Base-by-base conservation (phyloP, 306 rosid genomes). In the Prunus fruticosa region DNA sequence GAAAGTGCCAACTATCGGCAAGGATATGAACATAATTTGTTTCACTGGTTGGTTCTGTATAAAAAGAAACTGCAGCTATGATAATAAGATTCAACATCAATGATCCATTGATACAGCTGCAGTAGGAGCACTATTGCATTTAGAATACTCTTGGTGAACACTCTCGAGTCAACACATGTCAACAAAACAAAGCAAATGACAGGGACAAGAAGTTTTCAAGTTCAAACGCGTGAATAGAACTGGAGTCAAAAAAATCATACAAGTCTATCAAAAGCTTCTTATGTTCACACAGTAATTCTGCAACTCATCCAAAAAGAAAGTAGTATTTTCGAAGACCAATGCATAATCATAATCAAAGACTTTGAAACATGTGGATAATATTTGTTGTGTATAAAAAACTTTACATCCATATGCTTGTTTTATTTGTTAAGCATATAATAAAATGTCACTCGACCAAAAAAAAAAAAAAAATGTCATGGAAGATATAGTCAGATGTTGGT, bases 231-330 rank as follows among this genome's bases (percentile, higher is more conserved):
- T 19, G 72, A 65, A n/a, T 51, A 63, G 20, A 58, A 28, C 32
- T 22, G 7, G 46, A 11, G 20, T 78, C 4, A 15, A 12, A 56
- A 56, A 66, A 23, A 10, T 16, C n/a, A 12, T 20, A 12, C 9
- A 67, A 45, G 51, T 51, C 30, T 50, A 69, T 7, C 49, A 19
- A 20, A 58, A 51, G 70, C 70, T 56, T 65, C 70, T 56, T 65
- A 41, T 41, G 60, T 49, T 46, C 76, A 45, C 13, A 67, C 4
- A 32, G 65, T 41, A 49, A 2, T 49, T 49, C 28, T 11, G 74
- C 25, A 49, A 49, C 43, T 27, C 38, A 15, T 34, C 73, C 58
- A 49, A 30, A 25, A 46, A 28, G 43, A 68, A 43, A n/a, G 6
- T 15, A 56, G 15, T 11, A 53, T 43, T 25, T 18, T 22, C 4